Evolutionary conservation across 345 rosid species (phyloP).

Genomic region (Hevea brasiliensis): DNA sequence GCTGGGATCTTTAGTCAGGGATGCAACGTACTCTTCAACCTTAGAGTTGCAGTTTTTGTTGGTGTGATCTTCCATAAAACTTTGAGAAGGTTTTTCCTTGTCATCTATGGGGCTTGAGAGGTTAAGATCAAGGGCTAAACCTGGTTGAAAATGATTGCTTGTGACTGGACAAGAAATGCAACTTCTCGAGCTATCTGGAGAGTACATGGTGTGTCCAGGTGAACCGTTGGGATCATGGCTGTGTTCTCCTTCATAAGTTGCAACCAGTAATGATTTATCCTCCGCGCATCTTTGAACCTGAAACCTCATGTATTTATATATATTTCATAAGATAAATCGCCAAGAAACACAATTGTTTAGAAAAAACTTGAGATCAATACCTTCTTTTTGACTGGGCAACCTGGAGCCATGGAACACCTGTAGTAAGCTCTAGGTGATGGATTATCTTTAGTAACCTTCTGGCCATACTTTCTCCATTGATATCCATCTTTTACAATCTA

Average conservation of each 20-base stretch:
- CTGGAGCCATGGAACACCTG: constrained; percentile 54
- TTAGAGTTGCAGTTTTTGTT: not conserved
- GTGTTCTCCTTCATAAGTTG: constrained; percentile 65
- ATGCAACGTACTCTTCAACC: constrained; percentile 40
- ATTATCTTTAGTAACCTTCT: constrained; percentile 60
- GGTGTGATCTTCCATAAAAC: not conserved
- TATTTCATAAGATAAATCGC: no score
- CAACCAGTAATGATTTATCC: constrained; percentile 43
- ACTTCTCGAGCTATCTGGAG: constrained; percentile 1
- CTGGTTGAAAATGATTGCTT: constrained; percentile 12
- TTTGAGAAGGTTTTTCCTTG: not conserved
- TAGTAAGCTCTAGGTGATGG: constrained; percentile 67
- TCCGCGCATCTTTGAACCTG: constrained; percentile 55
- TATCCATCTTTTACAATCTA: constrained; percentile 59
- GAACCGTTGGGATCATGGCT: constrained; percentile 36
- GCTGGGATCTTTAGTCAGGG: constrained; percentile 41
- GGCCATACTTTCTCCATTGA: constrained; percentile 76
- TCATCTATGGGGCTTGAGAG: constrained; percentile 24
- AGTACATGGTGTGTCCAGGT: not conserved
- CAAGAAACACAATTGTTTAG: not conserved
- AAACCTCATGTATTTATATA: no score
- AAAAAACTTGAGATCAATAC: constrained; percentile 15
- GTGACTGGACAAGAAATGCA: not conserved
- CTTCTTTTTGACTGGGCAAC: constrained; percentile 66
- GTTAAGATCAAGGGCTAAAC: constrained; percentile 31